Percentiles rank a stretch among this genome's conserved stretches.
phyloP scores from a whole-genome alignment of 2,329 filamentous ascomycete species.

The Hypoxylon sp. region DNA sequence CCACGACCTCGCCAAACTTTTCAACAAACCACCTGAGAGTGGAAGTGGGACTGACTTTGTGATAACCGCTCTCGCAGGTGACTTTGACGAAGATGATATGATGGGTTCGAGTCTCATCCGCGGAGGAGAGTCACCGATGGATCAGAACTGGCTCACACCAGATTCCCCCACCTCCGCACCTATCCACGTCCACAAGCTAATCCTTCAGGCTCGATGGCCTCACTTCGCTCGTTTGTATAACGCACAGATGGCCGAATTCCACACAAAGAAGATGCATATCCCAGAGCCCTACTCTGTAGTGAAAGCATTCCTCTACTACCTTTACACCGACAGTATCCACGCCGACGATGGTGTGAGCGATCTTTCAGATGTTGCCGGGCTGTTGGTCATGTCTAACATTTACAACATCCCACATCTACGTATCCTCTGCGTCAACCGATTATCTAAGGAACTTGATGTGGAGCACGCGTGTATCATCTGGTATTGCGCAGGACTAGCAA shows the following conservation, averaged over 20 bases:
- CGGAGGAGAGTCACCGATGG: conserved; percentile 52
- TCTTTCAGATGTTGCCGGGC: conserved; percentile 86
- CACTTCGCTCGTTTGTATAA: conserved; percentile 93
- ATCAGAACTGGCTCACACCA: conserved; percentile 66
- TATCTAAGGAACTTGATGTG: conserved; percentile 90
- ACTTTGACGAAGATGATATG: conserved; percentile 73
- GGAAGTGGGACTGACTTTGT: conserved; percentile 91
- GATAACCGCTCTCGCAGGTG: conserved; percentile 86
- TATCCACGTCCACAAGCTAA: conserved; percentile 94
- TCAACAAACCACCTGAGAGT: conserved; percentile 84
- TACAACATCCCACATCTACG: conserved; percentile 96
- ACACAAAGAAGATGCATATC: conserved; percentile 97
- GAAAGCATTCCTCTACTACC: conserved; percentile 91
- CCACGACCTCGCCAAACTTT: conserved; percentile 83
- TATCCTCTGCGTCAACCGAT: conserved; percentile 86
- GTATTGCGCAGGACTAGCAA: conserved; percentile 90
- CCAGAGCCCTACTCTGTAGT: conserved; percentile 95
- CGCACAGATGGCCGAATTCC: conserved; percentile 96
- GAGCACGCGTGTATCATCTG: conserved; percentile 95
- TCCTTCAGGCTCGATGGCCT: conserved; percentile 93
- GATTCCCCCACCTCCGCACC: conserved; percentile 76
- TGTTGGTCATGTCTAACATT: conserved; percentile 97
- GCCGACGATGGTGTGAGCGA: conserved; percentile 76
- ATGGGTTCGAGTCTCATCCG: conserved; percentile 61
- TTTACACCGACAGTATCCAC: conserved; percentile 93